Percentiles rank a stretch among this genome's conserved stretches.
These are phyloP conservation scores for Cytospora piceicola DNA, from an alignment of 2,329 filamentous ascomycete genomes.

Conservation along the genomic window DNA sequence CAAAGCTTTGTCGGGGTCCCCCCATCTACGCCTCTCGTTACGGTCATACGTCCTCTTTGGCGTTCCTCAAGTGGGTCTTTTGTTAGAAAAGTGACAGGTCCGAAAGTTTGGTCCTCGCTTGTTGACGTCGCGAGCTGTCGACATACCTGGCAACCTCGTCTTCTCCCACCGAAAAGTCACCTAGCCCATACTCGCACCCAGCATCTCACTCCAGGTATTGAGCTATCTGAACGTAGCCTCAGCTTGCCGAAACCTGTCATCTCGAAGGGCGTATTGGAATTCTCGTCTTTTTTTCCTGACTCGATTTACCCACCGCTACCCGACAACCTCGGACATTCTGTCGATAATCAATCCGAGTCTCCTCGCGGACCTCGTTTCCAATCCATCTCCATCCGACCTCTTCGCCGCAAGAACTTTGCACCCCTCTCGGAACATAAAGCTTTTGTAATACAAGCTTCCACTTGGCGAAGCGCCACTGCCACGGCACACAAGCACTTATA, in stretches of 20 bases:
- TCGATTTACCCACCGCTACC: slow-evolving; percentile 16
- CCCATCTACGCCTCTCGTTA: slow-evolving; percentile 10
- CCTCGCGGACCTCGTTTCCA: slow-evolving; percentile 9
- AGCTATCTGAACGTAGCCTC: slow-evolving; percentile 14
- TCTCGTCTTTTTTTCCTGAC: slow-evolving; percentile 21
- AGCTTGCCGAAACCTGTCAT: slow-evolving; percentile 13
- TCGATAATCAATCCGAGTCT: slow-evolving; percentile 3
- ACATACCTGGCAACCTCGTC: slow-evolving; percentile 16
- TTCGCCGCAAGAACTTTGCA: slow-evolving; percentile 25
- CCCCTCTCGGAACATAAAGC: slow-evolving; percentile 26
- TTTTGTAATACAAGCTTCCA: slow-evolving; percentile 27
- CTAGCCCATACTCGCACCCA: slow-evolving; percentile 2
- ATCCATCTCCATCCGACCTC: slow-evolving; percentile 16
- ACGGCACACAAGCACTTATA: slow-evolving; percentile 19
- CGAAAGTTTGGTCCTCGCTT: slow-evolving; percentile 3
- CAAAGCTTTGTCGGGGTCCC: slow-evolving; percentile 8
- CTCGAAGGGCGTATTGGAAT: slow-evolving; percentile 7
- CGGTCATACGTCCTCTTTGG: slow-evolving; percentile 7
- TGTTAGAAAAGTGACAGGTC: slow-evolving; percentile 21
- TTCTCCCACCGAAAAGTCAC: neutral
- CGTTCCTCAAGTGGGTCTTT: slow-evolving; percentile 21
- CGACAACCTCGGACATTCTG: slow-evolving; percentile 18
- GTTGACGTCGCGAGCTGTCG: slow-evolving; percentile 25
- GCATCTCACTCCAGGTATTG: slow-evolving; percentile 11
- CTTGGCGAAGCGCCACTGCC: slow-evolving; percentile 19